Evolutionary conservation across 495 filamentous ascomycete species (phyloP).

Genomic region (Amniculicola lignicola): DNA sequence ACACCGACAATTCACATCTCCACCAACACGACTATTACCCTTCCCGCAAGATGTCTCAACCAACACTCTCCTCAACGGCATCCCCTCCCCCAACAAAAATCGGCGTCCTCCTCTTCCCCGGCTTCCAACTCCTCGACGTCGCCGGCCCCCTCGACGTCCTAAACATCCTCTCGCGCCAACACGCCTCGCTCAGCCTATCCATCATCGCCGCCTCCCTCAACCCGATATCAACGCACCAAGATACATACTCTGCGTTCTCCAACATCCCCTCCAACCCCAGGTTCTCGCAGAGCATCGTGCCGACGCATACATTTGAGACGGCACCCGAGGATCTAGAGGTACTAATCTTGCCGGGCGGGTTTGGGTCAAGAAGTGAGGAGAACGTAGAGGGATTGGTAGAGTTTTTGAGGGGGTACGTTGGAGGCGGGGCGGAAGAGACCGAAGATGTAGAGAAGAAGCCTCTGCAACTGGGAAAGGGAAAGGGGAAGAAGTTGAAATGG

Average conservation of each 20-base stretch:
- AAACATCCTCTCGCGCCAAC: slow-evolving; percentile 50
- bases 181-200: slow-evolving; percentile 44
- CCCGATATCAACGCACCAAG: slow-evolving; percentile 47
- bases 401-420: slow-evolving; percentile 48
- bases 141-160: slow-evolving; percentile 63
- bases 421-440: neutral
- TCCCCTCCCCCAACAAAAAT: slow-evolving; percentile 13
- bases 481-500: slow-evolving; percentile 44
- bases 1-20: no score
- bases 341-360: slow-evolving; percentile 62
- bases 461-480: neutral
- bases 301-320: slow-evolving; percentile 60
- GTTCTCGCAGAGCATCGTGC: slow-evolving; percentile 50
- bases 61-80: no score
- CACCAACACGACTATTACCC: no score
- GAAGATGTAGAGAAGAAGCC: neutral
- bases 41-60: no score
- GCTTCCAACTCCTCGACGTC: slow-evolving; percentile 53
- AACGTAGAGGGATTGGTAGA: slow-evolving; percentile 43
- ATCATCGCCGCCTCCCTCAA: slow-evolving; percentile 55
- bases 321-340: slow-evolving; percentile 55
- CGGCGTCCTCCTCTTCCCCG: slow-evolving; percentile 51
- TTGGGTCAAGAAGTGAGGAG: slow-evolving; percentile 47
- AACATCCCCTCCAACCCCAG: slow-evolving; percentile 30
- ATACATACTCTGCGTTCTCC: slow-evolving; percentile 5